These are phyloP conservation scores for Irineochytrium annulatum DNA, from an alignment of 192 early-diverging fungal species.

Conservation along the genomic window DNA sequence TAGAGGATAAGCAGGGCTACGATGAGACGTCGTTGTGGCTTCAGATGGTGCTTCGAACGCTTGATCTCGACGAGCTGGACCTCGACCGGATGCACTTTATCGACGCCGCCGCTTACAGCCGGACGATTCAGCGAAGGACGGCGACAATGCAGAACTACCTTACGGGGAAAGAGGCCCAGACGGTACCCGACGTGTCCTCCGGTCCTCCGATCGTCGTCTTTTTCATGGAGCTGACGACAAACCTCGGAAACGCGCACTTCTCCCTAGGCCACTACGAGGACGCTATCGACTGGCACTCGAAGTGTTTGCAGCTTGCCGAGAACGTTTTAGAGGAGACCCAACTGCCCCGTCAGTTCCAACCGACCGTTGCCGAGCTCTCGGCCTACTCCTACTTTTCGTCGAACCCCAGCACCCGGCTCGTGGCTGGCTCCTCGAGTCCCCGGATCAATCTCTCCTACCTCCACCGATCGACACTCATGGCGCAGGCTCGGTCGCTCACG, in stretches of 20 bases:
- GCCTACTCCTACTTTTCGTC: constrained; percentile 1
- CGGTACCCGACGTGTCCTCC: neutral
- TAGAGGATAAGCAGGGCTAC: constrained; percentile 1
- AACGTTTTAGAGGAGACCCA: constrained; percentile 43
- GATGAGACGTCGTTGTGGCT: constrained; percentile 5
- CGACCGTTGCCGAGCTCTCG: neutral
- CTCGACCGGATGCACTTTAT: neutral
- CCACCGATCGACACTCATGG: constrained; percentile 44
- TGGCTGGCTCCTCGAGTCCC: neutral
- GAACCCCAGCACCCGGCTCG: neutral
- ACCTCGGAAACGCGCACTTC: constrained; percentile 46
- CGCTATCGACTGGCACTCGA: constrained; percentile 45
- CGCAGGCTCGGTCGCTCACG: constrained; percentile 43
- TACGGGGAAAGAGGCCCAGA: neutral
- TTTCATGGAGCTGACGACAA: constrained; percentile 48
- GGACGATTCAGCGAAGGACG: neutral
- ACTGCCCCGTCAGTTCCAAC: constrained; percentile 2
- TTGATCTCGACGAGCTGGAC: neutral
- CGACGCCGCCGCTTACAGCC: neutral
- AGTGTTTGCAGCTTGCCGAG: constrained; percentile 42
- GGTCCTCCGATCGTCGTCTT: constrained; percentile 54
- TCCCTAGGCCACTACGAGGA: constrained; percentile 37
- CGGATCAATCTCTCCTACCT: constrained; percentile 45
- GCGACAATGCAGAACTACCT: constrained; percentile 5
- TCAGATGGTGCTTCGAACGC: neutral